Conservation (phyloP, 169 alveolate genomes). For the Eimeria praecox region DNA sequence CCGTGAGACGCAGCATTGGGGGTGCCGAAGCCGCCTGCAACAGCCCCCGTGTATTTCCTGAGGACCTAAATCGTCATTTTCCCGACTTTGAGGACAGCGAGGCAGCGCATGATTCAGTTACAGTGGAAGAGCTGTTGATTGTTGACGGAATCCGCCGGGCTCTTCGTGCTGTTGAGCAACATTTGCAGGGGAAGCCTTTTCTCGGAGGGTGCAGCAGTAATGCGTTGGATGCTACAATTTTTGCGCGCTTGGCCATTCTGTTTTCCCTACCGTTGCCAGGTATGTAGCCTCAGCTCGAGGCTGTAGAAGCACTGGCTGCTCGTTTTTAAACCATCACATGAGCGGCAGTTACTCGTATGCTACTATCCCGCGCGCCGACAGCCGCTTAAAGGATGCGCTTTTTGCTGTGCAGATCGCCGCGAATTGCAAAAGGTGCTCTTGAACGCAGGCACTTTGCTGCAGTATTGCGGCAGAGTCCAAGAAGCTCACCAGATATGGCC, state of each 20-base stretch:
- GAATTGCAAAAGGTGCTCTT: constrained; percentile 35
- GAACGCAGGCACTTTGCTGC: neutral
- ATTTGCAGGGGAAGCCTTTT: constrained; percentile 22
- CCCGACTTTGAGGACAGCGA: neutral
- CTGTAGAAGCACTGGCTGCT: neutral
- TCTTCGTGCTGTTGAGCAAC: constrained; percentile 72
- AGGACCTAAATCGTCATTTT: neutral
- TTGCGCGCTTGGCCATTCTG: constrained; percentile 60
- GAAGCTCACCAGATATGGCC: constrained; percentile 50
- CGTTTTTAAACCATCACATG: too few relatives aligned
- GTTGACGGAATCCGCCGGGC: constrained; percentile 50
- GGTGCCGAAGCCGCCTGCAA: neutral
- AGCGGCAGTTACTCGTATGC: neutral
- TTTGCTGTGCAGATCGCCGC: constrained; percentile 44
- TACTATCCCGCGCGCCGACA: neutral
- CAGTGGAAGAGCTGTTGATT: constrained; percentile 31
- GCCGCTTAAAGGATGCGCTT: neutral
- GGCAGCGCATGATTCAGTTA: neutral
- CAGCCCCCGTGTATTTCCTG: constrained; percentile 35
- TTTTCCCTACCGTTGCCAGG: constrained; percentile 58
- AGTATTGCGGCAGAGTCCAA: constrained; percentile 63
- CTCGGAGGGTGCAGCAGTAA: constrained; percentile 16
- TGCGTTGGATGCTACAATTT: constrained; percentile 46
- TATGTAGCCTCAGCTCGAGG: neutral
- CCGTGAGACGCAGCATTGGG: constrained; percentile 15